phyloP scores from a whole-genome alignment of 495 filamentous ascomycete genomes.

The Annulohypoxylon stygium region DNA sequence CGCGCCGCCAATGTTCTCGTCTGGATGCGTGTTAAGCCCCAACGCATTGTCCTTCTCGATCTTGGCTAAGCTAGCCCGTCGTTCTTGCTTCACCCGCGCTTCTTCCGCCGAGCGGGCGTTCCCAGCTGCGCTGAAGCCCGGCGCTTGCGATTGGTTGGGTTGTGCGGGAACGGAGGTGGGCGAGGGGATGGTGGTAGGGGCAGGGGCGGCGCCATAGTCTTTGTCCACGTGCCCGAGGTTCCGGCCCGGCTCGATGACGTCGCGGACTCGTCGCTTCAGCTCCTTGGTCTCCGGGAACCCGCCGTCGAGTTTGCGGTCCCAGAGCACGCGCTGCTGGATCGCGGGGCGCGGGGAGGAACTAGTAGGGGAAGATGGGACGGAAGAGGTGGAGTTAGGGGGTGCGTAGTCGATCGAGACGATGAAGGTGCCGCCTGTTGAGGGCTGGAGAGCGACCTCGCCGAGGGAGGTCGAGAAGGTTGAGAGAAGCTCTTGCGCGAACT shows the following conservation, averaged over 20 bases:
- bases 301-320: slow-evolving; percentile 89
- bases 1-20: slow-evolving; percentile 28
- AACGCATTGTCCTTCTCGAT: slow-evolving; percentile 22
- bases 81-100: neutral
- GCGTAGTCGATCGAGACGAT: slow-evolving; percentile 70
- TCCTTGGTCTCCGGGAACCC: slow-evolving; percentile 94
- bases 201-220: slow-evolving; percentile 43
- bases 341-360: slow-evolving; percentile 4
- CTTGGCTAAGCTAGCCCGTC: slow-evolving; percentile 5
- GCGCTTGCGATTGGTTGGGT: neutral
- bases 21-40: slow-evolving; percentile 33
- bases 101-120: neutral
- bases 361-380: slow-evolving; percentile 54
- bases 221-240: slow-evolving; percentile 87
- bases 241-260: slow-evolving; percentile 81
- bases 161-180: neutral
- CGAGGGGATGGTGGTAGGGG: neutral
- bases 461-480: slow-evolving; percentile 91
- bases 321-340: slow-evolving; percentile 65
- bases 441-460: slow-evolving; percentile 91
- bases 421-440: slow-evolving; percentile 87
- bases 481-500: slow-evolving; percentile 97
- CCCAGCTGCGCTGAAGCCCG: neutral
- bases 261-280: slow-evolving; percentile 88
- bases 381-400: slow-evolving; percentile 37